A percentile compares a stretch with the other conserved stretches of the same genome.
Conservation (phyloP, 1,284 basidiomycete species). For the Sporisorium sorghi region DNA sequence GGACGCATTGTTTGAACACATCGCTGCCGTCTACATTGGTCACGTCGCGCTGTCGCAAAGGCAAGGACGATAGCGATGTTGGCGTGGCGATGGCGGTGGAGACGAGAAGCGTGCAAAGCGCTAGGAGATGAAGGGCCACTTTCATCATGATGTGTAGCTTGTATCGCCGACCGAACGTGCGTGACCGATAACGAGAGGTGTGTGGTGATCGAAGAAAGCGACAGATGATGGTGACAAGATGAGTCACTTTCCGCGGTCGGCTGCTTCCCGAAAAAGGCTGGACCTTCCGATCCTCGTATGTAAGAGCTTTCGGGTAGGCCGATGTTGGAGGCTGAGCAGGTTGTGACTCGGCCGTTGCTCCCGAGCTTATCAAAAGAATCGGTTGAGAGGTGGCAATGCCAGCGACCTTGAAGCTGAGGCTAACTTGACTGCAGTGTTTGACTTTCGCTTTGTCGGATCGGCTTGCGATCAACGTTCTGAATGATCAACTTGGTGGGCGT, state of each 20-base stretch:
- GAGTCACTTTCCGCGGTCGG: neutral
- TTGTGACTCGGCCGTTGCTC: neutral
- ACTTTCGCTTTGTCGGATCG: neutral
- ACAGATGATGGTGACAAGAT: neutral
- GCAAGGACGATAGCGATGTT: constrained; percentile 26
- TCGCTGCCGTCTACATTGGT: constrained; percentile 30
- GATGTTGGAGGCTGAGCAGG: neutral
- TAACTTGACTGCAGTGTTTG: neutral
- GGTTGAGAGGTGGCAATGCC: neutral
- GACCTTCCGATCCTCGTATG: neutral
- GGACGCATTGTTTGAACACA: constrained; percentile 32
- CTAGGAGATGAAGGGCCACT: constrained; percentile 3
- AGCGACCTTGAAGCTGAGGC: neutral
- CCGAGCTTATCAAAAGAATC: neutral
- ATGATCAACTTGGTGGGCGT: neutral
- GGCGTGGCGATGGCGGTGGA: constrained; percentile 2
- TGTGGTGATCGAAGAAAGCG: neutral
- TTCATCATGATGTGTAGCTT: constrained; percentile 8
- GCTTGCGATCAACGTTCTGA: neutral
- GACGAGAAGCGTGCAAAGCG: constrained; percentile 16
- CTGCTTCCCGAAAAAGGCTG: neutral
- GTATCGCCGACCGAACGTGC: neutral
- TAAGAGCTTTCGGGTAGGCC: neutral
- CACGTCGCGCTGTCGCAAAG: constrained; percentile 3
- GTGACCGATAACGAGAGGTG: neutral